phyloP scores from a whole-genome alignment of 1,284 basidiomycete genomes.

The Schizophyllum amplum region DNA sequence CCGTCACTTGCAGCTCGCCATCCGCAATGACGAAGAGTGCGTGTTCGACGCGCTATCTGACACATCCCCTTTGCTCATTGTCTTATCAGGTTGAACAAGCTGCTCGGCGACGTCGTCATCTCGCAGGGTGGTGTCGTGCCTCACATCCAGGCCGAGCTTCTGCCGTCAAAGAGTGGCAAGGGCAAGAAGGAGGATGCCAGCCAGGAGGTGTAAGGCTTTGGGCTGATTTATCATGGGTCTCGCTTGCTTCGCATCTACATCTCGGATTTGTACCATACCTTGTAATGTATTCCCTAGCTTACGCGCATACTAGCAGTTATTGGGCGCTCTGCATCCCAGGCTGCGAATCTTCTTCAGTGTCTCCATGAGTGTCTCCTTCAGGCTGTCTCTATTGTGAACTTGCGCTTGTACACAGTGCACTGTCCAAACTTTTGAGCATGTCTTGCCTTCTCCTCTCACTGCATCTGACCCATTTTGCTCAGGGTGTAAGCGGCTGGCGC shows the following conservation, averaged over 20 bases:
- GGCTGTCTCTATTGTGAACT: too few species aligned
- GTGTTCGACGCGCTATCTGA: constrained; percentile 13
- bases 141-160: constrained; percentile 10
- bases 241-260: background rate
- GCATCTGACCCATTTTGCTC: too few species aligned
- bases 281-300: background rate
- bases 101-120: constrained; percentile 77
- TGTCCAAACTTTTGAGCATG: too few species aligned
- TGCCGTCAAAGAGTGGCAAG: constrained; percentile 1
- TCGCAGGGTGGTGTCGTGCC: constrained; percentile 85
- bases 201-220: background rate
- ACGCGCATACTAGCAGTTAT: background rate
- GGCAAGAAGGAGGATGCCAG: background rate
- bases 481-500: too few species aligned
- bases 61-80: background rate
- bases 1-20: constrained; percentile 82
- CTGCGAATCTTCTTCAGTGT: too few species aligned
- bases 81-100: constrained; percentile 45
- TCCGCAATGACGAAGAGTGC: constrained; percentile 79
- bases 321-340: background rate
- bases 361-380: too few species aligned
- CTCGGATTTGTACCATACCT: background rate
- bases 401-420: too few species aligned
- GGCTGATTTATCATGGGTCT: background rate
- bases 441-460: too few species aligned